Conservation (phyloP, 1,284 basidiomycete genomes). For the Apiotrichum domesticum region DNA sequence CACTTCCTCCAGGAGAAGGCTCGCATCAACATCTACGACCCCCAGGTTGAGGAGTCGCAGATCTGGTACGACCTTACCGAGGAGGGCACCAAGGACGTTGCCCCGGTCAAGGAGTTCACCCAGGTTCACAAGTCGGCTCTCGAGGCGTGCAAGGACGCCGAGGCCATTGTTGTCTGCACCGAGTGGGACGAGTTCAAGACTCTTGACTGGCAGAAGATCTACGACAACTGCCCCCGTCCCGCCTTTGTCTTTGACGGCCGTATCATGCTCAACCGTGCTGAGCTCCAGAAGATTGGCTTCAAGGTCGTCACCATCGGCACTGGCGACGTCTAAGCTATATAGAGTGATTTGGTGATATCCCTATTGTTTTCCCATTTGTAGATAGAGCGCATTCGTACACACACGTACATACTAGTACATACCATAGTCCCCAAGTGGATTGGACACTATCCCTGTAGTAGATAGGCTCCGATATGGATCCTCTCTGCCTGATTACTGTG, state of each 20-base stretch:
- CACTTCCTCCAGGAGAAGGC: constrained; percentile 91
- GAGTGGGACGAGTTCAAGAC: constrained; percentile 94
- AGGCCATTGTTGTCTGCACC: constrained; percentile 82
- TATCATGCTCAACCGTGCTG: constrained; percentile 67
- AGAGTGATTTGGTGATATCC: not conserved
- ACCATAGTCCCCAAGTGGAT: not conserved
- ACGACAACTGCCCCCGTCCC: constrained; percentile 87
- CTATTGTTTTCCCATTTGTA: constrained; percentile 3
- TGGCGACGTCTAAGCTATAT: constrained; percentile 37
- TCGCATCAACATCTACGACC: constrained; percentile 83
- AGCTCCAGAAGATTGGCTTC: constrained; percentile 83
- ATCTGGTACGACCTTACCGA: constrained; percentile 55
- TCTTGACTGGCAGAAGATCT: constrained; percentile 80
- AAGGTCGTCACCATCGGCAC: constrained; percentile 58
- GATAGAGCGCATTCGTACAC: constrained; percentile 4
- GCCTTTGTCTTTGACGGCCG: constrained; percentile 81
- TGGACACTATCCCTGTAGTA: not conserved
- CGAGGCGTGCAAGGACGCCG: constrained; percentile 81
- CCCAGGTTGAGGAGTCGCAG: constrained; percentile 58
- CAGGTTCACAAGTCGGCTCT: constrained; percentile 68
- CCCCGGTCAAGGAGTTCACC: constrained; percentile 70
- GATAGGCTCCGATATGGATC: not conserved
- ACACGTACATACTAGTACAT: not conserved
- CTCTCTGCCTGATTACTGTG: not conserved
- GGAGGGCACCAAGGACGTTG: constrained; percentile 44